Evolutionary conservation across 129 eudicot species (phyloP), one percentile per base, ranked within the genome.

Genomic region (Tagetes erecta): DNA sequence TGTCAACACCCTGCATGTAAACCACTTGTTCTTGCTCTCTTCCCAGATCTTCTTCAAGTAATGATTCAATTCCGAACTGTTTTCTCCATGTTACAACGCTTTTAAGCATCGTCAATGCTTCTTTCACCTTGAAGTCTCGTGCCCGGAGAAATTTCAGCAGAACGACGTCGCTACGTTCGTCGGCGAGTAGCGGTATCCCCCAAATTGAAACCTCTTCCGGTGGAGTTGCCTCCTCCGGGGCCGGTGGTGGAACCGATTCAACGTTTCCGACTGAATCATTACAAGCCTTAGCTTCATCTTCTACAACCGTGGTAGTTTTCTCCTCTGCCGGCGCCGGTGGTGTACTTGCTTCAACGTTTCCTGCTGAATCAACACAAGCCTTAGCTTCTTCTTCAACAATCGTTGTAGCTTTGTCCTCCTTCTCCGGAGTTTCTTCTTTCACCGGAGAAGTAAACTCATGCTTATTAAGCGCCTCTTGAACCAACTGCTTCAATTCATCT

Each of bases 51-150:
- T 90, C 93, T 6, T 83, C 88, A 1, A 93, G 4, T 9, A 93
- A 42, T 0, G 82, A 72, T 27, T 93, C 97, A 53, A 93, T 86
- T 3, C 84, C 84, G 84, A 90, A 90, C 33, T 85, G 87, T 36
- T 81, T 88, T 35, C 98, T 40, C 98, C 97, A 93, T 0, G 79
- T 76, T 4, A 88, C 86, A 0, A 89, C 91, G 71, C 39, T 86
- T 67, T 88, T 90, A 0, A 93, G 81, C 98, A 93, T 93, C 3
- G 88, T 8, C 31, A 90, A 84, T 5, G 98, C 88, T 5, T 93
- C 97, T 44, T 84, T 84, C 33, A 90, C 96, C 77, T 84, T 93
- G 72, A 93, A 93, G 79, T 93, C 97, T n/a, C 97, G 73, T 0
- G 98, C 97, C 1, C 97, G 73, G 11, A 93, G 85, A 68, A 93